Percentiles rank a stretch among this genome's conserved stretches.
Conservation (phyloP, 2,329 filamentous ascomycete species). For the Hypoxylon rubiginosum region DNA sequence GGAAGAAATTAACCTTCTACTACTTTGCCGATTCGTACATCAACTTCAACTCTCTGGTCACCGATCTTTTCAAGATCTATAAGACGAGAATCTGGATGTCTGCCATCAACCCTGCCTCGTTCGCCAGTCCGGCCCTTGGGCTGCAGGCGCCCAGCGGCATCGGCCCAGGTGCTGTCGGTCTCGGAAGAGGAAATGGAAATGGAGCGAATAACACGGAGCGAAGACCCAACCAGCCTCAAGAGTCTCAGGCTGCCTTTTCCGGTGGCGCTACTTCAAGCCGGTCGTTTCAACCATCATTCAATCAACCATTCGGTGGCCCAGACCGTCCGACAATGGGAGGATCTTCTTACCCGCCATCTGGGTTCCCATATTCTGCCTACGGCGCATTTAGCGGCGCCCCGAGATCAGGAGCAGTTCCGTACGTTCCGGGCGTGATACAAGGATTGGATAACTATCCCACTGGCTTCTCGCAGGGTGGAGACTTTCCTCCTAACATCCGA, state of each 20-base stretch:
- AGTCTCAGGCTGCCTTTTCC: conserved; percentile 56
- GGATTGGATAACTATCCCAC: conserved; percentile 58
- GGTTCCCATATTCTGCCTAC: conserved; percentile 60
- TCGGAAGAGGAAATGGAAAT: conserved; percentile 63
- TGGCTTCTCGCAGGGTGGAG: conserved; percentile 57
- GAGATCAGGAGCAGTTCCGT: conserved; percentile 56
- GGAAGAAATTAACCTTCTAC: conserved; percentile 99
- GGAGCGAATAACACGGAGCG: conserved; percentile 62
- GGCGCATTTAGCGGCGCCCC: conserved; percentile 59
- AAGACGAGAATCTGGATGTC: conserved; percentile 99
- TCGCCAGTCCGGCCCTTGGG: conserved; percentile 82
- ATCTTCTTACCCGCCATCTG: conserved; percentile 56
- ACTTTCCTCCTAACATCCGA: conserved; percentile 63
- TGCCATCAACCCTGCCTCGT: conserved; percentile 96
- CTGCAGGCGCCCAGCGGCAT: conserved; percentile 77
- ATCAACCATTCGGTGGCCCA: conserved; percentile 56
- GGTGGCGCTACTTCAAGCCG: conserved; percentile 55
- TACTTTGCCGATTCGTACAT: conserved; percentile 99
- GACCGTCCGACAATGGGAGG: conserved; percentile 59
- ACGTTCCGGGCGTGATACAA: conserved; percentile 57
- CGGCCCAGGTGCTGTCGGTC: conserved; percentile 74
- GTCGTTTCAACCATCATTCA: conserved; percentile 60
- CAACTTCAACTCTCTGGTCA: conserved; percentile 98
- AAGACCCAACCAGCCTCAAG: conserved; percentile 61
- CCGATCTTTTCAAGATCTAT: conserved; percentile 98